Percentiles rank a stretch among this genome's conserved stretches.
phyloP scores from a whole-genome alignment of 2,329 filamentous ascomycete genomes.

The Pleoardoris graminearum region DNA sequence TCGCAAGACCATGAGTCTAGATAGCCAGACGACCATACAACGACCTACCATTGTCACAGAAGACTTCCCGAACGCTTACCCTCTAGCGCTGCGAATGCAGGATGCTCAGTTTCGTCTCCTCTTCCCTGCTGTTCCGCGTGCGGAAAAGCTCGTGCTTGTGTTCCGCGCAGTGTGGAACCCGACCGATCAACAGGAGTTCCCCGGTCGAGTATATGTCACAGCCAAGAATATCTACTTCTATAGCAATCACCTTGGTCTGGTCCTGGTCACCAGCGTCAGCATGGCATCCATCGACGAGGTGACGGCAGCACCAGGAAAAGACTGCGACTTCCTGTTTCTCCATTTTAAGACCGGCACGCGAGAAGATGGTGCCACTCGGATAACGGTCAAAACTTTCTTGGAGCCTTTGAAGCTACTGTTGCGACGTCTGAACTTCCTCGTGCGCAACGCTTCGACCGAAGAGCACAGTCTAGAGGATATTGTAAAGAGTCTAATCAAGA shows the following conservation, averaged over 20 bases:
- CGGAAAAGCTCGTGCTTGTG: conserved; percentile 85
- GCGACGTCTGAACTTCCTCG: conserved; percentile 78
- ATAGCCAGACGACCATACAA: conserved; percentile 40
- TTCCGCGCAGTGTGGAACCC: conserved; percentile 90
- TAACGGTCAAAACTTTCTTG: conserved; percentile 91
- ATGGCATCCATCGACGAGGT: conserved; percentile 83
- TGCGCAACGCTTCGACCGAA: conserved; percentile 76
- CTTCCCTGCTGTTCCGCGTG: conserved; percentile 76
- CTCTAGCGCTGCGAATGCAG: conserved; percentile 78
- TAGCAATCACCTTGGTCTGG: conserved; percentile 88
- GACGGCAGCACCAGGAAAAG: conserved; percentile 82
- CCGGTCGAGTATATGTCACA: conserved; percentile 85
- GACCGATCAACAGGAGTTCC: conserved; percentile 75
- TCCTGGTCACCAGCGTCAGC: conserved; percentile 77
- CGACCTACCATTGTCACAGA: conserved; percentile 45
- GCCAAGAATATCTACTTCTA: conserved; percentile 92
- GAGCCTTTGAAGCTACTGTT: conserved; percentile 84
- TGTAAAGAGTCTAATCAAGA: conserved; percentile 71
- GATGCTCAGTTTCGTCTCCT: conserved; percentile 91
- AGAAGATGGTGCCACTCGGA: conserved; percentile 66
- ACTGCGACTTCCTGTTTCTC: conserved; percentile 90
- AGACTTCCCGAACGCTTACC: conserved; percentile 75
- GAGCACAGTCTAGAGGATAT: conserved; percentile 71
- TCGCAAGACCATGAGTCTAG: conserved; percentile 61
- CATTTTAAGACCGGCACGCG: conserved; percentile 70